Conservation (phyloP, 352 stramenopile species). For the Aphanomyces invadans region DNA sequence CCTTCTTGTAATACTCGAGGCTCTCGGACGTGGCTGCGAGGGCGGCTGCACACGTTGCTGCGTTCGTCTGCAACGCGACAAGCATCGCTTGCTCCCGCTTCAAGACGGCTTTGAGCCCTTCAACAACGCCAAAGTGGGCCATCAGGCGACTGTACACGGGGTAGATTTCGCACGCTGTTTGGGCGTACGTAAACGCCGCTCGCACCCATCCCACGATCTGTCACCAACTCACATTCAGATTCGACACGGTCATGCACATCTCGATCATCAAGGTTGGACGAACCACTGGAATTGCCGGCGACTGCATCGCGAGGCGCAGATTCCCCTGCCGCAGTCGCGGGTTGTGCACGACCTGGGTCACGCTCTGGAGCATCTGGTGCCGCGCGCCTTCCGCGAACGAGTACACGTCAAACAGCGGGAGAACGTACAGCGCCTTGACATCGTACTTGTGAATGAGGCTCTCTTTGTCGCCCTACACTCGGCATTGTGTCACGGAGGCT, state of each 20-base stretch:
- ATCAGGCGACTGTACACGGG: constrained; percentile 50
- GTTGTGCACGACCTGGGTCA: constrained; percentile 69
- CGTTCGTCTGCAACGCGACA: constrained; percentile 23
- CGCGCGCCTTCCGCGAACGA: constrained; percentile 66
- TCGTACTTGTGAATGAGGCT: constrained; percentile 69
- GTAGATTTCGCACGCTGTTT: constrained; percentile 54
- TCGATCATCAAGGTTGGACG: too few relatives aligned
- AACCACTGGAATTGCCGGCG: constrained; percentile 45
- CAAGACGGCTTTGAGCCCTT: constrained; percentile 33
- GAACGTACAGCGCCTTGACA: constrained; percentile 68
- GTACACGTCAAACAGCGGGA: constrained; percentile 75
- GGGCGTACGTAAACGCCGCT: constrained; percentile 61
- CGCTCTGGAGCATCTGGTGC: constrained; percentile 42
- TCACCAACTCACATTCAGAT: background rate
- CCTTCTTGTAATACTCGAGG: constrained; percentile 25
- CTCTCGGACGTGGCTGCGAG: constrained; percentile 13
- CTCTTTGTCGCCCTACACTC: constrained; percentile 55
- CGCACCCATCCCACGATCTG: constrained; percentile 59
- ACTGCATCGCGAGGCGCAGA: constrained; percentile 48
- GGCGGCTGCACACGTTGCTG: constrained; percentile 23
- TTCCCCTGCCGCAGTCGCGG: constrained; percentile 58
- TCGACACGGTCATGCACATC: background rate
- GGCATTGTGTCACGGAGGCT: too few relatives aligned
- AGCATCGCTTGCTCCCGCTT: constrained; percentile 30
- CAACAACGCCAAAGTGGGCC: constrained; percentile 45